Conservation (phyloP, 2,329 filamentous ascomycete species). For the Dactylonectria estremocensis region DNA sequence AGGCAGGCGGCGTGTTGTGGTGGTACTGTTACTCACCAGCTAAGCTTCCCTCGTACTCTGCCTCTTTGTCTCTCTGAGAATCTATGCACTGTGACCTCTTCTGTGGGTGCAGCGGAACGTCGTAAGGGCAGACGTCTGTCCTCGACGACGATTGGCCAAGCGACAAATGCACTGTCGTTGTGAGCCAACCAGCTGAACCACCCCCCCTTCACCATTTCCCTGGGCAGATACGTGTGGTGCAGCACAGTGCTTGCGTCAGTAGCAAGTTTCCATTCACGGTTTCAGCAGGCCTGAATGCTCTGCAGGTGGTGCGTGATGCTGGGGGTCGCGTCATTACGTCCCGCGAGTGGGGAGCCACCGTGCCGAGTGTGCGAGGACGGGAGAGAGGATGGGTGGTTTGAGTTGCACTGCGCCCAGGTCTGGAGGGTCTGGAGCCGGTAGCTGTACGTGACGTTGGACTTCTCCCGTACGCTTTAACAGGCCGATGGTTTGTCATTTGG, state of each 20-base stretch:
- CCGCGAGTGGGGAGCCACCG: conserved; percentile 19
- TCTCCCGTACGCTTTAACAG: neutral
- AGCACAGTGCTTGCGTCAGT: conserved; percentile 32
- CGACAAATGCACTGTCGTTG: conserved; percentile 27
- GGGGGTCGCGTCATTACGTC: conserved; percentile 41
- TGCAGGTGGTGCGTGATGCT: conserved; percentile 35
- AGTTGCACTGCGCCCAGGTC: no score
- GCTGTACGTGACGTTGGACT: neutral
- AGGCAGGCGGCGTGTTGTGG: conserved; percentile 27
- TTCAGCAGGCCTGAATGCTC: conserved; percentile 36
- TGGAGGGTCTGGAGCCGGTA: neutral
- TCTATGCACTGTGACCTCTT: conserved; percentile 2
- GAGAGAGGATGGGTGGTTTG: neutral
- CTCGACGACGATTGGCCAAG: conserved; percentile 34
- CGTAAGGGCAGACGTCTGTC: conserved; percentile 30
- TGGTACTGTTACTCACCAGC: conserved; percentile 16
- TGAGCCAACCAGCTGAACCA: conserved; percentile 34
- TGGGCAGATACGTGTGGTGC: neutral
- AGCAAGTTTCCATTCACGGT: conserved; percentile 43
- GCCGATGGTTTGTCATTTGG: neutral
- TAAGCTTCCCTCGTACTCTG: conserved; percentile 5
- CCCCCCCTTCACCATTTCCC: neutral
- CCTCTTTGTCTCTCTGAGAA: neutral
- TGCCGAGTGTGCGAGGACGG: neutral
- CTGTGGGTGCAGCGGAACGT: conserved; percentile 29